These are phyloP conservation scores for Hansfordia pulvinata DNA, from an alignment of 2,329 filamentous ascomycete species.

Conservation along the genomic window DNA sequence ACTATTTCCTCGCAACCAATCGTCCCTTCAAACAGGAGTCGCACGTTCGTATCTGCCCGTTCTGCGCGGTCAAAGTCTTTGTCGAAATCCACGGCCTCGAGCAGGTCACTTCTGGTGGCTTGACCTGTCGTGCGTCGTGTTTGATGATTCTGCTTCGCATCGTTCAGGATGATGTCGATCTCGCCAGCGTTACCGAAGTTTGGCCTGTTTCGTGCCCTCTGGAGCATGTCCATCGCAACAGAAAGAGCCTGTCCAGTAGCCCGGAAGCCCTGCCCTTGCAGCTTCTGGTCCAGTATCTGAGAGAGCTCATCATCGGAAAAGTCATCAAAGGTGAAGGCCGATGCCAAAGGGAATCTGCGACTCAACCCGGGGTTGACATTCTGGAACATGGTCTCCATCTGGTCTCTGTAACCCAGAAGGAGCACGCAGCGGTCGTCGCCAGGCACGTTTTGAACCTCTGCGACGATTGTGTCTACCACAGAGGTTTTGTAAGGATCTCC, in stretches of 20 bases:
- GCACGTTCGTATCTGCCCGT: constrained; percentile 31
- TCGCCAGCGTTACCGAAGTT: constrained; percentile 52
- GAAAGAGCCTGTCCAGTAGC: constrained; percentile 29
- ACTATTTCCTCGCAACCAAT: constrained; percentile 45
- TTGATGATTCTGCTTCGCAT: constrained; percentile 33
- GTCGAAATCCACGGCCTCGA: constrained; percentile 36
- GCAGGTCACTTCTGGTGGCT: constrained; percentile 15
- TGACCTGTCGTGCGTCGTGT: constrained; percentile 1
- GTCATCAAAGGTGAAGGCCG: constrained; percentile 45
- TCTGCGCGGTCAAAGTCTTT: constrained; percentile 40
- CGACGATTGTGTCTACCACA: constrained; percentile 46
- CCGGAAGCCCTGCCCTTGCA: constrained; percentile 29
- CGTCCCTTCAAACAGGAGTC: constrained; percentile 39
- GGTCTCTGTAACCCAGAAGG: constrained; percentile 44
- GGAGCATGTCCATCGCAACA: constrained; percentile 33
- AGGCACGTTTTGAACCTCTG: constrained; percentile 43
- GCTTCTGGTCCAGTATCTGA: constrained; percentile 38
- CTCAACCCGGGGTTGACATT: constrained; percentile 45
- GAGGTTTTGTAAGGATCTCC: constrained; percentile 3
- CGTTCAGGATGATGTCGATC: constrained; percentile 40
- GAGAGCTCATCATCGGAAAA: constrained; percentile 36
- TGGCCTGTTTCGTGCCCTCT: constrained; percentile 33
- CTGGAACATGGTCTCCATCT: constrained; percentile 47
- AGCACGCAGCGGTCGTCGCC: constrained; percentile 51
- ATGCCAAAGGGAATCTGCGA: constrained; percentile 39